These are phyloP conservation scores for Trifolium repens DNA, from an alignment of 306 rosid species.

Conservation along the genomic window DNA sequence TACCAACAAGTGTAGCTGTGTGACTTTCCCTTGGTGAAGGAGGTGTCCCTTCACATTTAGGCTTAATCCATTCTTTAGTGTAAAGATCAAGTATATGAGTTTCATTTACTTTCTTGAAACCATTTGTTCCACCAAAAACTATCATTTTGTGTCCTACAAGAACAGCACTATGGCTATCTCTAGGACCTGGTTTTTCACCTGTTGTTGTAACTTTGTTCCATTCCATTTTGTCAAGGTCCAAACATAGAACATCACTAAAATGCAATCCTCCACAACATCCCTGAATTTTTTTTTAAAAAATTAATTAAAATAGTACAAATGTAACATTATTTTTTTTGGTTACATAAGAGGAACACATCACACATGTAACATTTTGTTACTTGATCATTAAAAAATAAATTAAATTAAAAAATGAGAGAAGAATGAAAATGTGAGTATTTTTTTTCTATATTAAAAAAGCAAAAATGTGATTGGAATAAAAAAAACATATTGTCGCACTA, in stretches of 20 bases:
- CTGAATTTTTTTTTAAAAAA: no score
- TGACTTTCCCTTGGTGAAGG: slow-evolving; percentile 97
- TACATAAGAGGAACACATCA: background rate
- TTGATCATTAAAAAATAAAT: background rate
- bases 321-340: no score
- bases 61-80: slow-evolving; percentile 74
- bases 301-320: no score
- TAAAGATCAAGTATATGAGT: slow-evolving; percentile 71
- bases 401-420: slow-evolving; percentile 23
- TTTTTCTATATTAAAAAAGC: slow-evolving; percentile 46
- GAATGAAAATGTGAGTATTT: slow-evolving; percentile 4
- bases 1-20: slow-evolving; percentile 74
- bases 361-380: slow-evolving; percentile 26
- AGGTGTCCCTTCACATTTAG: slow-evolving; percentile 71
- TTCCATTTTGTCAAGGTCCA: slow-evolving; percentile 73
- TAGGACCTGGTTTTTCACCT: slow-evolving; percentile 88
- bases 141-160: slow-evolving; percentile 71
- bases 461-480: slow-evolving; percentile 26
- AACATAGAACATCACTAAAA: slow-evolving; percentile 78
- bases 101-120: slow-evolving; percentile 84
- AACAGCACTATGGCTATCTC: slow-evolving; percentile 92
- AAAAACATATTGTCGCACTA: slow-evolving; percentile 46
- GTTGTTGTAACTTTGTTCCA: slow-evolving; percentile 71
- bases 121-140: slow-evolving; percentile 96
- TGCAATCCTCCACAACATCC: slow-evolving; percentile 97